Evolutionary conservation across 2,329 filamentous ascomycete genomes (phyloP).

Genomic region (Fusarium sp.): DNA sequence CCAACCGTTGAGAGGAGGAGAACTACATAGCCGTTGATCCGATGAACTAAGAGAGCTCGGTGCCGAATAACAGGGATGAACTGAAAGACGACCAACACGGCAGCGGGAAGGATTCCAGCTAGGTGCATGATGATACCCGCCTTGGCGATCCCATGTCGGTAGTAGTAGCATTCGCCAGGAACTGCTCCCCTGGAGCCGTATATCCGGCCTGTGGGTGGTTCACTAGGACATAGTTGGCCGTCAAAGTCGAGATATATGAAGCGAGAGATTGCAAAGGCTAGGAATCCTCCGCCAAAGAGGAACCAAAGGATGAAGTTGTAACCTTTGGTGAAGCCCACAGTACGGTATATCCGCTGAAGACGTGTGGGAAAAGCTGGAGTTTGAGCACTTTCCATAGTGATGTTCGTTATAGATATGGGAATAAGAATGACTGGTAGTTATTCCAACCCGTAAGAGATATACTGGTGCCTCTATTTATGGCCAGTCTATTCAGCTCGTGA

Average conservation of each 20-base stretch:
- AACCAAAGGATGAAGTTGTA: conserved; percentile 70
- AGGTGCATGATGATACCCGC: conserved; percentile 62
- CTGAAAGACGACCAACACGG: conserved; percentile 59
- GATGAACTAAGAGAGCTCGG: conserved; percentile 65
- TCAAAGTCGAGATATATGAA: conserved; percentile 46
- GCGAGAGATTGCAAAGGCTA: conserved; percentile 39
- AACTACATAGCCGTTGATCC: conserved; percentile 69
- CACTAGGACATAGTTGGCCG: conserved; percentile 50
- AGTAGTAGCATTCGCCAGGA: conserved; percentile 59
- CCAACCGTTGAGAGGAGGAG: conserved; percentile 60
- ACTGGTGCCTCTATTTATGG: conserved; percentile 18
- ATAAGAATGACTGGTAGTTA: not conserved
- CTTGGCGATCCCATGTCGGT: conserved; percentile 36
- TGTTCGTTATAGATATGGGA: not conserved
- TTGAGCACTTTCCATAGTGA: not conserved
- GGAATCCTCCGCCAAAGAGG: conserved; percentile 57
- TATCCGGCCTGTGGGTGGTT: not conserved
- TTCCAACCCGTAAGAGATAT: not conserved
- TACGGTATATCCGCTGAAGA: conserved; percentile 52
- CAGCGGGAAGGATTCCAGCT: conserved; percentile 58
- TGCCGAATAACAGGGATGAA: conserved; percentile 62
- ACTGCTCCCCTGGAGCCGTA: conserved; percentile 31
- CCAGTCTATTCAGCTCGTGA: not conserved
- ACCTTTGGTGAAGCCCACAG: conserved; percentile 65
- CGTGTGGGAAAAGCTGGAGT: not conserved